Conservation (phyloP, 2,329 filamentous ascomycete species). For the Cladosporium colombiae region DNA sequence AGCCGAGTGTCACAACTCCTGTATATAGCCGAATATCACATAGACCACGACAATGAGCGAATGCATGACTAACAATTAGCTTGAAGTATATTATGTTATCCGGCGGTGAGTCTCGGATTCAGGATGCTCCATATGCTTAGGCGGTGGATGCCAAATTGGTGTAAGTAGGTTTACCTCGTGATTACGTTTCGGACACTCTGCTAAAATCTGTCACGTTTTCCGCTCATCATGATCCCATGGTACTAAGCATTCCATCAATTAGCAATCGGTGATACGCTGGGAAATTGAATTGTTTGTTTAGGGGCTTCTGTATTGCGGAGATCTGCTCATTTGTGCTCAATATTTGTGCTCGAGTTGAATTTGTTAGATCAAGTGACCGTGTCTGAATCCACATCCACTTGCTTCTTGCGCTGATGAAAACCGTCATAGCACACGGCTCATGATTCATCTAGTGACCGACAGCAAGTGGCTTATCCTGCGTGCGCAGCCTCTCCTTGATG, state of each 20-base stretch:
- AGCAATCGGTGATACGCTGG: background rate
- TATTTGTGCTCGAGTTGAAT: background rate
- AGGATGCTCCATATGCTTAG: background rate
- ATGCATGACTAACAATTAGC: background rate
- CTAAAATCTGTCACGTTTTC: background rate
- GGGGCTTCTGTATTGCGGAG: background rate
- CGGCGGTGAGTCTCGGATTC: background rate
- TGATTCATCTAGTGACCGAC: constrained; percentile 11
- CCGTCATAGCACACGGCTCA: background rate
- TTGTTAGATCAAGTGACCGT: rapidly evolving
- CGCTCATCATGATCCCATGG: background rate
- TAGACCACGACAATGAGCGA: background rate
- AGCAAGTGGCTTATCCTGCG: constrained; percentile 17
- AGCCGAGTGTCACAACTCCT: background rate
- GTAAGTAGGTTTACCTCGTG: background rate
- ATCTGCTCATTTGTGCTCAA: background rate
- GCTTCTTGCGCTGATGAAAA: background rate
- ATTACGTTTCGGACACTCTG: background rate
- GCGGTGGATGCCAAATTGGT: background rate
- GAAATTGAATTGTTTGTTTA: background rate
- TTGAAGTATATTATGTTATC: background rate
- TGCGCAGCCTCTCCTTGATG: constrained; percentile 19
- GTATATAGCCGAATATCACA: background rate
- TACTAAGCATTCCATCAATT: background rate
- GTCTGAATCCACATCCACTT: rapidly evolving